A percentile compares a stretch with the other conserved stretches of the same genome.
Evolutionary conservation across 2,329 filamentous ascomycete genomes (phyloP).

Genomic region (Colletotrichum filicis): DNA sequence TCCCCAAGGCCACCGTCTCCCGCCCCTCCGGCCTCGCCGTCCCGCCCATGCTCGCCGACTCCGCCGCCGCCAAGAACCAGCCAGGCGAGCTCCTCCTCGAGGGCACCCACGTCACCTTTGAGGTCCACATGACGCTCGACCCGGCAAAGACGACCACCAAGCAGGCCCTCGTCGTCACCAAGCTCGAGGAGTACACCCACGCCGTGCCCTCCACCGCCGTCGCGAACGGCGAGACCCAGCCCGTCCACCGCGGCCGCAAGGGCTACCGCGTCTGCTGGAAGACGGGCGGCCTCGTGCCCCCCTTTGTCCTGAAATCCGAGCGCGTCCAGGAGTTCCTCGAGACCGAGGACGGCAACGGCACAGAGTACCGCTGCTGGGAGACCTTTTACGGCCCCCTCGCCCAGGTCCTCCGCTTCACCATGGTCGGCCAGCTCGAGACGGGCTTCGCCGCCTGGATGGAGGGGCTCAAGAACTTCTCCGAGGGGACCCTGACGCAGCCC

Average conservation of each 20-base stretch:
- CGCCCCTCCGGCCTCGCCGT: conserved; percentile 33
- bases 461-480: conserved; percentile 49
- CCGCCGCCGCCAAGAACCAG: conserved; percentile 20
- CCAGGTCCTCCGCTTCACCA: conserved; percentile 45
- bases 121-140: conserved; percentile 45
- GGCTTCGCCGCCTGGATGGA: conserved; percentile 52
- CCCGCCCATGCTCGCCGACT: conserved; percentile 36
- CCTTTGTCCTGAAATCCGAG: conserved; percentile 49
- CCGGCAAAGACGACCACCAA: conserved; percentile 35
- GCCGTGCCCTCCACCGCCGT: not conserved
- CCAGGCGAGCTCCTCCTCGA: conserved; percentile 41
- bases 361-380: conserved; percentile 56
- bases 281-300: conserved; percentile 41
- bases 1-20: conserved; percentile 42
- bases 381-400: conserved; percentile 55
- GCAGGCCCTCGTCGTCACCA: conserved; percentile 41
- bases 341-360: conserved; percentile 40
- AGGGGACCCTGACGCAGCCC: conserved; percentile 31
- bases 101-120: conserved; percentile 46
- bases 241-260: conserved; percentile 37
- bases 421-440: conserved; percentile 45
- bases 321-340: conserved; percentile 55
- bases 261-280: conserved; percentile 55
- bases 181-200: conserved; percentile 45
- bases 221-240: conserved; percentile 24